A percentile compares a stretch with the other conserved stretches of the same genome.
These are phyloP conservation scores for Raddia guianensis DNA, from an alignment of 176 grass and related monocot species.

Conservation along the genomic window DNA sequence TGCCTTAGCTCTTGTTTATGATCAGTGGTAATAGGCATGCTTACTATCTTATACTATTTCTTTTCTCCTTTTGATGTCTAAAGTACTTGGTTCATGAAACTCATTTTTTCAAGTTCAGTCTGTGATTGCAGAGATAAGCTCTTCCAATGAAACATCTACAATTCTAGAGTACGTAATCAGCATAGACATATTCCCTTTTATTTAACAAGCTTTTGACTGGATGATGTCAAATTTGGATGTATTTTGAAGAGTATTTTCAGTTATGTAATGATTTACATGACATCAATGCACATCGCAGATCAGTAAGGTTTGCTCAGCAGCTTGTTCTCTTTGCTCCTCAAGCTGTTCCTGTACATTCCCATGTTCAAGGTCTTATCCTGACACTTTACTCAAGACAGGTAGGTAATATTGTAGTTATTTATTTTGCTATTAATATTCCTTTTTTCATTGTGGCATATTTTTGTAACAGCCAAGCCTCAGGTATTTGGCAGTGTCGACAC, in stretches of 20 bases:
- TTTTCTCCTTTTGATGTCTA: slow-evolving; percentile 33
- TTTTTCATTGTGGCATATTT: slow-evolving; percentile 39
- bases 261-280: slow-evolving; percentile 41
- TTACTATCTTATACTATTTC: slow-evolving; percentile 21
- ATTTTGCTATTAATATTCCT: slow-evolving; percentile 27
- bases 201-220: slow-evolving; percentile 37
- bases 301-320: slow-evolving; percentile 96
- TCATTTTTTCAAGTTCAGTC: slow-evolving; percentile 64
- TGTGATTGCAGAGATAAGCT: slow-evolving; percentile 98
- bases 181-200: slow-evolving; percentile 37
- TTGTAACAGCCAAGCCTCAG: slow-evolving; percentile 83
- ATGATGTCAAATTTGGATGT: slow-evolving; percentile 30
- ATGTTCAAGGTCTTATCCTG: slow-evolving; percentile 83
- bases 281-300: slow-evolving; percentile 55
- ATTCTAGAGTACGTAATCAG: slow-evolving; percentile 80
- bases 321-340: slow-evolving; percentile 99
- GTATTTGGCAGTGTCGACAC: slow-evolving; percentile 81
- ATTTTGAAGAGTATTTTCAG: slow-evolving; percentile 20
- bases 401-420: slow-evolving; percentile 32
- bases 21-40: neutral
- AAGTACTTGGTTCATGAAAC: slow-evolving; percentile 19
- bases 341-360: slow-evolving; percentile 89
- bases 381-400: slow-evolving; percentile 96
- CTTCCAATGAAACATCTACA: slow-evolving; percentile 79
- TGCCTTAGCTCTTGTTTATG: neutral